Evolutionary conservation across 2,329 filamentous ascomycete species (phyloP).

Genomic region (Ceratocystis harringtonii): DNA sequence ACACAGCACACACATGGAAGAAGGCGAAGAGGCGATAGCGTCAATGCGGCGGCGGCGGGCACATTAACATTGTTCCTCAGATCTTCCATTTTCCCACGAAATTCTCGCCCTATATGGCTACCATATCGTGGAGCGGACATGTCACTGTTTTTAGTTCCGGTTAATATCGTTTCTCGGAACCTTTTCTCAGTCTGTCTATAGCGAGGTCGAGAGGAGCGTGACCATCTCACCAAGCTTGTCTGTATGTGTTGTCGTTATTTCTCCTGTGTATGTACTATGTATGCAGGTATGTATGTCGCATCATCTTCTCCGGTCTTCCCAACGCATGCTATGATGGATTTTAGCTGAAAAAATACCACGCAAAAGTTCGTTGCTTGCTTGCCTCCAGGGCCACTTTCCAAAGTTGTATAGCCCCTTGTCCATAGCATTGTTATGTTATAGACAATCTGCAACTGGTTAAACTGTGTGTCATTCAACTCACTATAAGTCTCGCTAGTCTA

Average conservation of each 20-base stretch:
- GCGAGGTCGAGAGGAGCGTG: background rate
- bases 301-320: background rate
- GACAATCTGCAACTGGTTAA: background rate
- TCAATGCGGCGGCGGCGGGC: background rate
- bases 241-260: background rate
- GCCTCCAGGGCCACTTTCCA: background rate
- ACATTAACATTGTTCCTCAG: background rate
- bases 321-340: background rate
- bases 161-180: background rate
- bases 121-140: background rate
- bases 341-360: background rate
- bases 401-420: background rate
- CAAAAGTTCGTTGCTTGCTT: background rate
- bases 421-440: background rate
- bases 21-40: background rate
- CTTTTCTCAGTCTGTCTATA: background rate
- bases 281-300: no score
- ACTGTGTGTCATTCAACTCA: background rate
- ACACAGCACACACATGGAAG: background rate
- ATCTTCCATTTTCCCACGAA: background rate
- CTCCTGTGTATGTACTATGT: background rate
- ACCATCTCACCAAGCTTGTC: background rate
- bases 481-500: background rate
- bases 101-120: background rate
- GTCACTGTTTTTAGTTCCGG: background rate